Conservation (phyloP, 768 basidiomycete genomes). For the Omphalotus guepiniiformis region DNA sequence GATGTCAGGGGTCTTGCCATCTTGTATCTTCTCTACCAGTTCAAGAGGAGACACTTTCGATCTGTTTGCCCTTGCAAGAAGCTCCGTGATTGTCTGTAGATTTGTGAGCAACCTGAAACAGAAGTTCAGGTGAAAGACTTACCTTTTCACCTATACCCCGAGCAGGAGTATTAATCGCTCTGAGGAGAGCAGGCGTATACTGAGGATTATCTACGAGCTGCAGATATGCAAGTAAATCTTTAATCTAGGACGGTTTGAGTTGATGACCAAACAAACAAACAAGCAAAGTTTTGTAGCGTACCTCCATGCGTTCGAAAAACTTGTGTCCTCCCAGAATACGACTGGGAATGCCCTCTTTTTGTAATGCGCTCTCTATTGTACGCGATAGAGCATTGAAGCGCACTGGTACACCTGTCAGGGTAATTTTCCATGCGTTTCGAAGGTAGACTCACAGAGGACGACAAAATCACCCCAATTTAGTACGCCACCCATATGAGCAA, state of each 20-base stretch:
- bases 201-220: constrained; percentile 76
- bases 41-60: constrained; percentile 52
- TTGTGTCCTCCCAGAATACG: constrained; percentile 75
- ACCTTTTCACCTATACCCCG: constrained; percentile 81
- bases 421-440: neutral
- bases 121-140: neutral
- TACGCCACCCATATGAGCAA: constrained; percentile 70
- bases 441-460: constrained; percentile 58
- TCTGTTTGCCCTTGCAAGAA: constrained; percentile 48
- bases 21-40: constrained; percentile 60
- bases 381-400: constrained; percentile 80
- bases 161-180: constrained; percentile 70
- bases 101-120: neutral
- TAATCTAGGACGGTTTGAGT: constrained; percentile 56
- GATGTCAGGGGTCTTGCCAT: constrained; percentile 56
- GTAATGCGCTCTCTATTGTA: constrained; percentile 68
- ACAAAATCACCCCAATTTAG: constrained; percentile 75
- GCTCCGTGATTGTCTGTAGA: constrained; percentile 54
- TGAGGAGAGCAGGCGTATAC: constrained; percentile 61
- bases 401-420: constrained; percentile 38
- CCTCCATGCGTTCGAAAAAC: constrained; percentile 85
- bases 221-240: constrained; percentile 78
- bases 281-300: constrained; percentile 21
- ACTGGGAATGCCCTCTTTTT: constrained; percentile 75
- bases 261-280: no score